Percentiles rank a stretch among this genome's conserved stretches.
These are phyloP conservation scores for Alternaria ventricosa DNA, from an alignment of 2,329 filamentous ascomycete genomes.

Conservation along the genomic window DNA sequence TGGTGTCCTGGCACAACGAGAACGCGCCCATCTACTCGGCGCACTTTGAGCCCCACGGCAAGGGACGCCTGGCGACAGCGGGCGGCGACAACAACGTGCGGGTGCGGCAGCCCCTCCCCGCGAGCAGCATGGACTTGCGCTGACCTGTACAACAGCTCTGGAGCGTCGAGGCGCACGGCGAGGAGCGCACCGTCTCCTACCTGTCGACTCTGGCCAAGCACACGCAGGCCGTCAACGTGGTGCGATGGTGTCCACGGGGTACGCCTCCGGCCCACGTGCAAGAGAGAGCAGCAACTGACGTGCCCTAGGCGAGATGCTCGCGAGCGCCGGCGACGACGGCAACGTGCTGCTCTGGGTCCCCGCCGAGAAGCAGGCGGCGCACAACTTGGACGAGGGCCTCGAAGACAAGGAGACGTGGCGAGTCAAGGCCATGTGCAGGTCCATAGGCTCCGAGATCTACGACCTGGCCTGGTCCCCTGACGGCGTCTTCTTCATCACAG, in stretches of 20 bases:
- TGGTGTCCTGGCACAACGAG: conserved; percentile 98
- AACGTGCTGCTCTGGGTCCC: conserved; percentile 97
- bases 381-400: conserved; percentile 80
- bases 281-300: conserved; percentile 22
- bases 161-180: conserved; percentile 84
- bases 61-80: conserved; percentile 88
- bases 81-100: conserved; percentile 97
- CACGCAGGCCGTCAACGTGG: conserved; percentile 96
- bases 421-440: conserved; percentile 96
- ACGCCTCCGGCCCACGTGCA: conserved; percentile 27
- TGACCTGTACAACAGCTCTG: conserved; percentile 70
- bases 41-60: conserved; percentile 92
- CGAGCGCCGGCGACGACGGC: conserved; percentile 94
- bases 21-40: conserved; percentile 97
- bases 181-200: conserved; percentile 89
- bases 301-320: conserved; percentile 80
- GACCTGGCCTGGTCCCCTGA: conserved; percentile 99
- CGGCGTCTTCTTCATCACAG: conserved; percentile 92
- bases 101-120: conserved; percentile 59
- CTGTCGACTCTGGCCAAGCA: conserved; percentile 91
- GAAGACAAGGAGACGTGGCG: conserved; percentile 98
- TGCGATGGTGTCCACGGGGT: conserved; percentile 95
- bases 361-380: conserved; percentile 72
- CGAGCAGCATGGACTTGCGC: conserved; percentile 22
- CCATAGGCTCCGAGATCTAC: conserved; percentile 94